phyloP scores from a whole-genome alignment of 225 moss, liverwort and hornwort genomes.

The Thuidium tamariscinum region DNA sequence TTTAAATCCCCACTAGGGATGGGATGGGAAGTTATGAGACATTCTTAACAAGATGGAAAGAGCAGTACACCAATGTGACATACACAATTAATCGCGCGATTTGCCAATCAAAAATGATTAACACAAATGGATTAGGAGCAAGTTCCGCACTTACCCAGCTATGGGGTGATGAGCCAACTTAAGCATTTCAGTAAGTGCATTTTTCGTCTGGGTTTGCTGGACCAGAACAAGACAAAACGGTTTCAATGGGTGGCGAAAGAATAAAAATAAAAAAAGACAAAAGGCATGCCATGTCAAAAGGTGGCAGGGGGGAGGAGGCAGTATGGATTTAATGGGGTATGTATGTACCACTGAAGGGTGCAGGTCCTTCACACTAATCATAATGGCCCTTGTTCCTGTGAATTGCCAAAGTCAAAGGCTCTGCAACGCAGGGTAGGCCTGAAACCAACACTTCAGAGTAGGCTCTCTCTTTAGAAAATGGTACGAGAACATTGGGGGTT shows the following conservation, averaged over 20 bases:
- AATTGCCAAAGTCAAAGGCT: conserved; percentile 19
- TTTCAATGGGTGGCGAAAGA: background rate
- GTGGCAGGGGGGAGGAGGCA: background rate
- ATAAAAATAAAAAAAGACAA: background rate
- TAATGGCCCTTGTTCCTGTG: background rate
- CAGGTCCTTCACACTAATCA: background rate
- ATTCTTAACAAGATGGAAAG: background rate
- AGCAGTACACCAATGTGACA: background rate
- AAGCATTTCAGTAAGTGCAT: background rate
- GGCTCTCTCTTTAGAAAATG: background rate
- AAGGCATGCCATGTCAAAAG: background rate
- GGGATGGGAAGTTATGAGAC: background rate
- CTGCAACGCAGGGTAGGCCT: background rate
- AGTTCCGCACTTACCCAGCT: fast-evolving
- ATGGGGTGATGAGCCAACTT: background rate
- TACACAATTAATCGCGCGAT: background rate
- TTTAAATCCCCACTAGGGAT: background rate
- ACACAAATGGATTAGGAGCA: background rate
- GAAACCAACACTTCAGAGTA: background rate
- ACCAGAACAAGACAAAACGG: background rate
- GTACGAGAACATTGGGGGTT: background rate
- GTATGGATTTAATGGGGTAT: background rate
- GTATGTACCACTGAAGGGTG: background rate
- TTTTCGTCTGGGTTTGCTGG: background rate
- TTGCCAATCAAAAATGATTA: conserved; percentile 14